Conservation (phyloP, 1,139 yeast species). For the Pichia sp. region DNA sequence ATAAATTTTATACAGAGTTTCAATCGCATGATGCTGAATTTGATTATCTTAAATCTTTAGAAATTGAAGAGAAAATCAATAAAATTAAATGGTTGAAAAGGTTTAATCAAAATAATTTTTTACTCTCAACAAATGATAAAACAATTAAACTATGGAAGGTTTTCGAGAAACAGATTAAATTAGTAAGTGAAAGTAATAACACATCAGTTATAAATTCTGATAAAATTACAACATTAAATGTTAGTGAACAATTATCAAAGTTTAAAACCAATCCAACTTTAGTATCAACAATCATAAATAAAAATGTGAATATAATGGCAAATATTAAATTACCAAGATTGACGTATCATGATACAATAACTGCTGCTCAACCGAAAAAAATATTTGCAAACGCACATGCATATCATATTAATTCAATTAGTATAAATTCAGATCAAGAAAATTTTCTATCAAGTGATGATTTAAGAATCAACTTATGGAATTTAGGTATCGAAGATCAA, state of each 20-base stretch:
- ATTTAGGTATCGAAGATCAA: conserved; percentile 88
- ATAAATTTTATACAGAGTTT: conserved; percentile 92
- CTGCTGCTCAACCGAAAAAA: conserved; percentile 90
- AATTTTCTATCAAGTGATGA: conserved; percentile 93
- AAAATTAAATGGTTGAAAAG: conserved; percentile 95
- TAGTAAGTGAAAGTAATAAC: conserved; percentile 84
- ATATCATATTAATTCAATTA: conserved; percentile 92
- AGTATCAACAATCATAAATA: conserved; percentile 10
- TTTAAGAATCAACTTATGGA: conserved; percentile 93
- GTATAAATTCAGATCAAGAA: conserved; percentile 92
- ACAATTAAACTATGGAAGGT: conserved; percentile 97
- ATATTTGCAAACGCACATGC: conserved; percentile 96
- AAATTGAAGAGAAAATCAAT: conserved; percentile 96
- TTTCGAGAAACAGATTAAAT: conserved; percentile 82
- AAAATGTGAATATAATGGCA: conserved; percentile 13
- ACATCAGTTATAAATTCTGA: conserved; percentile 27
- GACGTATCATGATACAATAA: conserved; percentile 87
- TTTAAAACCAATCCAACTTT: conserved; percentile 23
- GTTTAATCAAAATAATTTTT: conserved; percentile 78
- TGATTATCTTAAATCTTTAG: conserved; percentile 90
- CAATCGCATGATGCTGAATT: conserved; percentile 99
- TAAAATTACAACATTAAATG: conserved; percentile 12
- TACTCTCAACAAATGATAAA: conserved; percentile 91
- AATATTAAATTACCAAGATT: conserved; percentile 72
- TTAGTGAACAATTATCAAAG: conserved; percentile 20